phyloP scores from a whole-genome alignment of 768 basidiomycete species.

The Cantharellus cinnabarinus region DNA sequence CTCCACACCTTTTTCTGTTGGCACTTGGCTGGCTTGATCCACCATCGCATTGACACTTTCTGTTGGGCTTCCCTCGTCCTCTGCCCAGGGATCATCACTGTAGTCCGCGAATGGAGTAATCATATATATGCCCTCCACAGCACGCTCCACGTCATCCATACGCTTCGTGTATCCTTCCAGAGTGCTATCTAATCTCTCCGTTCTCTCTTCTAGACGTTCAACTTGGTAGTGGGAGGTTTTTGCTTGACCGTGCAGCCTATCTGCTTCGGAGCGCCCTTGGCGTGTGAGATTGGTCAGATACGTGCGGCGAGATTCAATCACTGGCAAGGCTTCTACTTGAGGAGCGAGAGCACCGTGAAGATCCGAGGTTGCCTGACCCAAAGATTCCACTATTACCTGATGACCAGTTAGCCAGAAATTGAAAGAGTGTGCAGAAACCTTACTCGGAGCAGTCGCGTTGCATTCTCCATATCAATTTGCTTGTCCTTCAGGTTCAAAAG shows the following conservation, averaged over 20 bases:
- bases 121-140: background rate
- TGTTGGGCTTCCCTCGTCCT: background rate
- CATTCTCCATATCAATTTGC: background rate
- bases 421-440: background rate
- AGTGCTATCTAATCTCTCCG: background rate
- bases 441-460: background rate
- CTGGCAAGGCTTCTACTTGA: background rate
- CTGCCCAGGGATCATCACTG: background rate
- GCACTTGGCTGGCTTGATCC: no score
- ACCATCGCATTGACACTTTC: no score
- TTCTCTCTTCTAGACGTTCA: background rate
- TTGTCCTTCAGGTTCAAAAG: background rate
- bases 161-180: constrained; percentile 1
- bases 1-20: no score
- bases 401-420: background rate
- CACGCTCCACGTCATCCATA: background rate
- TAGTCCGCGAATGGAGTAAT: background rate
- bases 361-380: background rate
- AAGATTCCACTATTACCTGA: background rate
- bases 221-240: background rate
- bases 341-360: background rate
- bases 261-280: background rate
- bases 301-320: background rate
- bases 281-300: background rate
- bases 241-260: background rate